A percentile compares a stretch with the other conserved stretches of the same genome.
phyloP scores from a whole-genome alignment of 2,329 filamentous ascomycete genomes.

The Endoconidiophora polonica region DNA sequence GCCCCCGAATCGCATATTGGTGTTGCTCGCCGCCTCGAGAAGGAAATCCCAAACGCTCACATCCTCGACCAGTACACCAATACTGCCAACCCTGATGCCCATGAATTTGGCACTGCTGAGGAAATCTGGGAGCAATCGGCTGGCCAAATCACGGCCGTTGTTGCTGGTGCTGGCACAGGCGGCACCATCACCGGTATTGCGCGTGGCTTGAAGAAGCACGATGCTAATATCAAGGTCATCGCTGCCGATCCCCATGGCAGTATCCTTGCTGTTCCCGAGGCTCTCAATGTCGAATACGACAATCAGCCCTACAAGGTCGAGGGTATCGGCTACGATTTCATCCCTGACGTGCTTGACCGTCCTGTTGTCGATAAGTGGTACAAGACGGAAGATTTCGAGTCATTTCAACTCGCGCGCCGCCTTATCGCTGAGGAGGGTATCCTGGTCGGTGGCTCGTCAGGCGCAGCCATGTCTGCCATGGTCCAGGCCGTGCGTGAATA shows the following conservation, averaged over 20 bases:
- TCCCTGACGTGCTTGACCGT: constrained; percentile 81
- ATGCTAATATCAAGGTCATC: constrained; percentile 67
- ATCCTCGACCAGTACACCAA: constrained; percentile 96
- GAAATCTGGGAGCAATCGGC: constrained; percentile 89
- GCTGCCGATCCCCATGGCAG: constrained; percentile 87
- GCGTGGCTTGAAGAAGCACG: constrained; percentile 74
- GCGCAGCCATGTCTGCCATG: constrained; percentile 74
- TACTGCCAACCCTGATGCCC: constrained; percentile 75
- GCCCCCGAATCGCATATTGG: constrained; percentile 93
- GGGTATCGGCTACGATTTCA: constrained; percentile 96
- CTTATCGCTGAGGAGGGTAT: constrained; percentile 90
- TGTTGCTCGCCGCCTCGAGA: constrained; percentile 73
- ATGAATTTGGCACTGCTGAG: constrained; percentile 86
- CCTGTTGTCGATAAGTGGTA: constrained; percentile 82
- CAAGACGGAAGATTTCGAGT: constrained; percentile 88
- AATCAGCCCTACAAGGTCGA: constrained; percentile 94
- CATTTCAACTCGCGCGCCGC: constrained; percentile 76
- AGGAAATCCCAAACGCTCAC: constrained; percentile 92
- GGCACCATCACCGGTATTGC: constrained; percentile 88
- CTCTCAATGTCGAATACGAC: constrained; percentile 60
- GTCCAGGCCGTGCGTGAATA: constrained; percentile 62
- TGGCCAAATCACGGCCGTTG: constrained; percentile 64
- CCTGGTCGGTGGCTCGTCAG: constrained; percentile 82
- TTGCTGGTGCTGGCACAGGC: constrained; percentile 88
- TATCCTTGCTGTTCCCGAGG: constrained; percentile 67